Percentiles rank a stretch among this genome's conserved stretches.
These are phyloP conservation scores for Nemania sp. DNA, from an alignment of 2,329 filamentous ascomycete species.

Conservation along the genomic window DNA sequence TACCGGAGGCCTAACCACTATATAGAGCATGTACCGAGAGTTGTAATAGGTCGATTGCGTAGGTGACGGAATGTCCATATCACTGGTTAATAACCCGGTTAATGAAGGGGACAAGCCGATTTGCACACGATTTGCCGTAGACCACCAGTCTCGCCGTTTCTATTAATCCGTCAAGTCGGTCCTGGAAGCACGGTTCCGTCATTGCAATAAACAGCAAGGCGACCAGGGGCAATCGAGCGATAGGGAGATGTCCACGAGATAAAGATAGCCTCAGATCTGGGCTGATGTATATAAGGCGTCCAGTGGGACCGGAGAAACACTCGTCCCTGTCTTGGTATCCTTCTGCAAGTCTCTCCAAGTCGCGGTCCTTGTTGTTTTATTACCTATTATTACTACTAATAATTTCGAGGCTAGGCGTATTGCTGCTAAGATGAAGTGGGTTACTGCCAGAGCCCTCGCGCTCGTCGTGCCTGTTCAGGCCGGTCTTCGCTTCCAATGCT, in stretches of 20 bases:
- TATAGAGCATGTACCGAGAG: constrained; percentile 28
- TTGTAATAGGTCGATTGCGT: constrained; percentile 31
- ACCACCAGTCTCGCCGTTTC: constrained; percentile 17
- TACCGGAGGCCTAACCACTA: constrained; percentile 26
- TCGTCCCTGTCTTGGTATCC: constrained; percentile 9
- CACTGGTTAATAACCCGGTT: constrained; percentile 38
- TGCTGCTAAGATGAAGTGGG: constrained; percentile 38
- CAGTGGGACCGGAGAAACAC: constrained; percentile 1
- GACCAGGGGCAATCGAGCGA: background rate
- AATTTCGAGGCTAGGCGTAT: constrained; percentile 11
- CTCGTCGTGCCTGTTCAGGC: constrained; percentile 37
- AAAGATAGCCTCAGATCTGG: constrained; percentile 2
- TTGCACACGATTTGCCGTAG: constrained; percentile 36
- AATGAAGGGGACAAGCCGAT: constrained; percentile 35
- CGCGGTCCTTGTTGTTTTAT: background rate
- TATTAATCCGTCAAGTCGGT: constrained; percentile 26
- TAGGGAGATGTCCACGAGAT: background rate
- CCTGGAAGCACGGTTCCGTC: constrained; percentile 7
- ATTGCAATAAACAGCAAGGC: constrained; percentile 2
- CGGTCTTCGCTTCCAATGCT: constrained; percentile 40
- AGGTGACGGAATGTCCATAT: constrained; percentile 24
- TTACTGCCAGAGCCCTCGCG: constrained; percentile 31
- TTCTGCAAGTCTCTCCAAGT: constrained; percentile 18
- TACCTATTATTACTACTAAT: constrained; percentile 4
- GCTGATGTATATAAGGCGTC: constrained; percentile 27